A percentile compares a stretch with the other conserved stretches of the same genome.
phyloP scores from a whole-genome alignment of 345 rosid genomes.

The Trapa bicornis region DNA sequence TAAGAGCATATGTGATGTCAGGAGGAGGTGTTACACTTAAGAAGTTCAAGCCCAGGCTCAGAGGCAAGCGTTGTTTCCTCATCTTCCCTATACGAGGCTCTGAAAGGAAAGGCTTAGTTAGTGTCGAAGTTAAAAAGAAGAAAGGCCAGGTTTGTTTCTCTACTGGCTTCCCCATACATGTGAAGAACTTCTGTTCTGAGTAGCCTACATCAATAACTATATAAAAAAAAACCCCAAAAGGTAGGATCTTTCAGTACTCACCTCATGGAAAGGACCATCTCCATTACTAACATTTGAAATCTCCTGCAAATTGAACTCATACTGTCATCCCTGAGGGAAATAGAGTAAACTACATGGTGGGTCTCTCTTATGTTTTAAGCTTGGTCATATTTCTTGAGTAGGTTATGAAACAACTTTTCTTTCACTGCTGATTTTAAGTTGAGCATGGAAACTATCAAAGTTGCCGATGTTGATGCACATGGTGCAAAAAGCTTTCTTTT shows the following conservation, averaged over 20 bases:
- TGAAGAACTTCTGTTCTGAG: neutral
- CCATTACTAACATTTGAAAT: neutral
- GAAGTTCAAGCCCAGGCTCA: conserved; percentile 54
- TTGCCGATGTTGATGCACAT: neutral
- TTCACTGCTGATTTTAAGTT: too few relatives aligned
- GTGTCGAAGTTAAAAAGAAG: conserved; percentile 84
- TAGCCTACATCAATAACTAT: neutral
- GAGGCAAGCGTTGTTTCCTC: conserved; percentile 79
- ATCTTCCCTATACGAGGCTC: conserved; percentile 82
- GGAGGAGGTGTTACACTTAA: conserved; percentile 66
- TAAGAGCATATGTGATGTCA: conserved; percentile 95
- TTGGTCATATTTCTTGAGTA: neutral
- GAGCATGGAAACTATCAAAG: neutral
- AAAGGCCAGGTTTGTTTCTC: conserved; percentile 67
- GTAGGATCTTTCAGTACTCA: neutral
- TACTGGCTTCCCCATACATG: neutral
- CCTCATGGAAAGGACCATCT: neutral
- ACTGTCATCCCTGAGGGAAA: neutral
- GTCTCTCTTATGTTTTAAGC: neutral
- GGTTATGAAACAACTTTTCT: neutral
- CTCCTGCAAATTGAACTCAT: neutral
- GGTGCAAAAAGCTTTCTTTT: neutral
- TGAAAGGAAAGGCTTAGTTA: conserved; percentile 82
- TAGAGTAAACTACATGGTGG: neutral
- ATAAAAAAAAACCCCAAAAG: too few relatives aligned